These are phyloP conservation scores for Sordariomycetes sp. DNA, from an alignment of 2,329 filamentous ascomycete genomes.

Conservation along the genomic window DNA sequence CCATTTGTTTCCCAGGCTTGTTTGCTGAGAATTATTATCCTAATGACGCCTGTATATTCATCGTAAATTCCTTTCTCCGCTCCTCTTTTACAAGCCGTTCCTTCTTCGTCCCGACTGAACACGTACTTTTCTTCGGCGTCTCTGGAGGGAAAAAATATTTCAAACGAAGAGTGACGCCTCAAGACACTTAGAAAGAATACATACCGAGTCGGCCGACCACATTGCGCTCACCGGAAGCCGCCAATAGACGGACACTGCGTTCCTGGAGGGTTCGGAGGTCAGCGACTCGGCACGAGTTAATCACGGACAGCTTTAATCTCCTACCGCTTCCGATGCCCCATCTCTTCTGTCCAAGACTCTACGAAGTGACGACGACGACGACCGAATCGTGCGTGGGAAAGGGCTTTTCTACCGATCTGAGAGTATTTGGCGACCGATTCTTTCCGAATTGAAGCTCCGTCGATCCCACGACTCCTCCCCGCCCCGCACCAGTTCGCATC, in stretches of 20 bases:
- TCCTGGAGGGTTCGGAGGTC: neutral
- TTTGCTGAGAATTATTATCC: conserved; percentile 2
- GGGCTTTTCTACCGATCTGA: neutral
- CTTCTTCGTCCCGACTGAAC: neutral
- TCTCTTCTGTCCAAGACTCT: neutral
- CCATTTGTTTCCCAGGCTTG: conserved; percentile 1
- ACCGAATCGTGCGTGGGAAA: neutral
- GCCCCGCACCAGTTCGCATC: neutral
- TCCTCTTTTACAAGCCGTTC: conserved; percentile 3
- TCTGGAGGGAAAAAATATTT: conserved; percentile 1
- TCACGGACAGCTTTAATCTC: neutral
- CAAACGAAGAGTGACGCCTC: neutral
- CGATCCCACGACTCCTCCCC: neutral
- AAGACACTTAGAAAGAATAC: neutral
- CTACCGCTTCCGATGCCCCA: neutral
- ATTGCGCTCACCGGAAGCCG: neutral
- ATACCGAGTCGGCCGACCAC: neutral
- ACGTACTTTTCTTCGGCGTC: conserved; percentile 3
- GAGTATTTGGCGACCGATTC: neutral
- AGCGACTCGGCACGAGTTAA: neutral
- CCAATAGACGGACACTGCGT: neutral
- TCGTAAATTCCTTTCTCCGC: conserved; percentile 4
- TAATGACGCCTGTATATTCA: conserved; percentile 18
- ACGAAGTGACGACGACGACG: neutral
- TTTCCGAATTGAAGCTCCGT: neutral